A percentile compares a stretch with the other conserved stretches of the same genome.
Conservation (phyloP, 495 filamentous ascomycete genomes). For the Hypoxylon rickii region DNA sequence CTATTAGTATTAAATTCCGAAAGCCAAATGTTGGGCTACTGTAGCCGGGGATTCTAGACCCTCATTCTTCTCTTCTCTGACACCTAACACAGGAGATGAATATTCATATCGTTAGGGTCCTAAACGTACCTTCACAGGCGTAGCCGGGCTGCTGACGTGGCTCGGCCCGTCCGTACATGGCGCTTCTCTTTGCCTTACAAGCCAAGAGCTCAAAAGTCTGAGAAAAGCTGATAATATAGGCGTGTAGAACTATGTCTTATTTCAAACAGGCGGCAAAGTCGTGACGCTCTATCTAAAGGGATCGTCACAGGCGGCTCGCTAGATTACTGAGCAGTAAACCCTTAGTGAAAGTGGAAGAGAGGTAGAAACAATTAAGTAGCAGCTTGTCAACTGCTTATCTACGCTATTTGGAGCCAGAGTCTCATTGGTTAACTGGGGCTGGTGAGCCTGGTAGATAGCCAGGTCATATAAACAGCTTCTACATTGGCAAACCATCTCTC, state of each 20-base stretch:
- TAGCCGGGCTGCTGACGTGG: conserved; percentile 49
- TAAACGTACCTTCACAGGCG: conserved; percentile 45
- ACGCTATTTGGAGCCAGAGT: conserved; percentile 20
- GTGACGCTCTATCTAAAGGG: neutral
- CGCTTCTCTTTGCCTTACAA: conserved; percentile 11
- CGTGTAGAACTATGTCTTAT: neutral
- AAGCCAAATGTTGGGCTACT: neutral
- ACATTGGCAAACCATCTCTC: conserved; percentile 8
- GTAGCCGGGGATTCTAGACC: neutral
- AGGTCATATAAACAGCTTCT: neutral
- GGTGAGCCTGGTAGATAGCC: neutral
- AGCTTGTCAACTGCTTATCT: conserved; percentile 1
- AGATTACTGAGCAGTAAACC: neutral
- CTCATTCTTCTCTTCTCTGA: neutral
- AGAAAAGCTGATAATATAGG: conserved; percentile 2
- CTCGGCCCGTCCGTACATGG: conserved; percentile 34
- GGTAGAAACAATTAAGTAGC: conserved; percentile 15
- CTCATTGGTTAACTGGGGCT: neutral
- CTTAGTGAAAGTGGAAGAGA: conserved; percentile 7
- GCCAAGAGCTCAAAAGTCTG: neutral
- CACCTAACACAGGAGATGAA: neutral
- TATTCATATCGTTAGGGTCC: conserved; percentile 21
- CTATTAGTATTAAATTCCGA: conserved; percentile 17
- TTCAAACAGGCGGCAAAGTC: too few relatives aligned
- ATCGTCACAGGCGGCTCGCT: neutral